A percentile compares a stretch with the other conserved stretches of the same genome.
Conservation (phyloP, 352 stramenopile genomes). For the Globisporangium orthogonon region DNA sequence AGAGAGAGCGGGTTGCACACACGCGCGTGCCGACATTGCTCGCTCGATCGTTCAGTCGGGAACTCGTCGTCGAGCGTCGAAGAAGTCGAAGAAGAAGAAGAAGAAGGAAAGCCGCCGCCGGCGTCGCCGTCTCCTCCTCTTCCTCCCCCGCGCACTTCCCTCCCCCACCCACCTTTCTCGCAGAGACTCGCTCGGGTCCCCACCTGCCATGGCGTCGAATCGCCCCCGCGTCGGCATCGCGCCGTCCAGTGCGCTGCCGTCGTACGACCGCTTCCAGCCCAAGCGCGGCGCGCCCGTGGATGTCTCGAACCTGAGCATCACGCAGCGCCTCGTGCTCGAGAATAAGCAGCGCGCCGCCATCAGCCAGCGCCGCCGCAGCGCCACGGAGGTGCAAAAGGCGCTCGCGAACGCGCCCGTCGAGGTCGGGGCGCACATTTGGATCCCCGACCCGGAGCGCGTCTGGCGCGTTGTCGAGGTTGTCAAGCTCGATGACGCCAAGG, state of each 20-base stretch:
- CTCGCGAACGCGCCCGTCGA: slow-evolving; percentile 68
- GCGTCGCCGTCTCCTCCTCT: slow-evolving; percentile 1
- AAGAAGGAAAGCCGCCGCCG: background rate
- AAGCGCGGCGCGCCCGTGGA: slow-evolving; percentile 50
- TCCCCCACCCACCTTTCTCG: background rate
- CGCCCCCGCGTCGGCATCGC: slow-evolving; percentile 55
- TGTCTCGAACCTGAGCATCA: slow-evolving; percentile 54
- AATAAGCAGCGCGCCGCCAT: slow-evolving; percentile 71
- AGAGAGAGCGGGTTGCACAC: slow-evolving; percentile 1
- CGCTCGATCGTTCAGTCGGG: slow-evolving; percentile 5
- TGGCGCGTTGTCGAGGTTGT: slow-evolving; percentile 84
- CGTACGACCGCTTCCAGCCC: slow-evolving; percentile 77
- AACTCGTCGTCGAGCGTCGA: slow-evolving; percentile 9
- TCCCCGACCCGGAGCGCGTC: slow-evolving; percentile 74
- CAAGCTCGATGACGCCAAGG: slow-evolving; percentile 21
- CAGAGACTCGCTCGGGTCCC: background rate
- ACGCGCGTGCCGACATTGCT: background rate
- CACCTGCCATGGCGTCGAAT: slow-evolving; percentile 3
- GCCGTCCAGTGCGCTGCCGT: slow-evolving; percentile 62
- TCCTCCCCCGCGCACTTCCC: background rate
- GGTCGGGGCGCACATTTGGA: slow-evolving; percentile 79
- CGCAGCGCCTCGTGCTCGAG: slow-evolving; percentile 80
- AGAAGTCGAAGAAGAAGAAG: background rate
- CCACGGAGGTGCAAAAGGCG: slow-evolving; percentile 56
- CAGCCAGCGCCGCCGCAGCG: slow-evolving; percentile 62